These are phyloP conservation scores for Geotrichum candidum DNA, from an alignment of 1,139 yeast species.

Conservation along the genomic window DNA sequence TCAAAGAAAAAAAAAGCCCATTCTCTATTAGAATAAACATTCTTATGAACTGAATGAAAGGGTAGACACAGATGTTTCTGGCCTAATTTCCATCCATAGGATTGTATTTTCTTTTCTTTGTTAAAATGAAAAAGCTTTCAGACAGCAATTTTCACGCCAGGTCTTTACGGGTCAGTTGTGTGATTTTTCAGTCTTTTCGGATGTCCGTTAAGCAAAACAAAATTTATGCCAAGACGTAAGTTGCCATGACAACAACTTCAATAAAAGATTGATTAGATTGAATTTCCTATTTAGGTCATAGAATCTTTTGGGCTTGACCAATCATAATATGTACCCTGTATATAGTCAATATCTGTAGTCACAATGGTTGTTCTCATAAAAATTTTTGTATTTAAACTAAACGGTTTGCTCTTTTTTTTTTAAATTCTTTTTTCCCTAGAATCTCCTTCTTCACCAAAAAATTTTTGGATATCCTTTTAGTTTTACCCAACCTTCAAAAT, in stretches of 20 bases:
- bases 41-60: too few species aligned
- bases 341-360: neutral
- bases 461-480: neutral
- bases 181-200: neutral
- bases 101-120: neutral
- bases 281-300: neutral
- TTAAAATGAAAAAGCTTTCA: neutral
- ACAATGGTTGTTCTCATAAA: neutral
- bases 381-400: neutral
- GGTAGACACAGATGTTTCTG: too few species aligned
- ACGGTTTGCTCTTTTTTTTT: neutral
- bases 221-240: neutral
- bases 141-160: neutral
- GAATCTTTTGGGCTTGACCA: neutral
- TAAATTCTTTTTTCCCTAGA: neutral
- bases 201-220: neutral
- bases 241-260: constrained; percentile 1
- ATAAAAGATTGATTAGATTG: constrained; percentile 2
- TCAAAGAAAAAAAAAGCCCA: too few species aligned
- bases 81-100: too few species aligned
- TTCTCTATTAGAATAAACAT: too few species aligned
- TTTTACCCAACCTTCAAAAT: neutral
- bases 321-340: neutral
- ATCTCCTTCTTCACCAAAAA: neutral
- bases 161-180: neutral